Base-by-base conservation (phyloP, 805 yeast genomes). In the Hanseniaspora lindneri region DNA sequence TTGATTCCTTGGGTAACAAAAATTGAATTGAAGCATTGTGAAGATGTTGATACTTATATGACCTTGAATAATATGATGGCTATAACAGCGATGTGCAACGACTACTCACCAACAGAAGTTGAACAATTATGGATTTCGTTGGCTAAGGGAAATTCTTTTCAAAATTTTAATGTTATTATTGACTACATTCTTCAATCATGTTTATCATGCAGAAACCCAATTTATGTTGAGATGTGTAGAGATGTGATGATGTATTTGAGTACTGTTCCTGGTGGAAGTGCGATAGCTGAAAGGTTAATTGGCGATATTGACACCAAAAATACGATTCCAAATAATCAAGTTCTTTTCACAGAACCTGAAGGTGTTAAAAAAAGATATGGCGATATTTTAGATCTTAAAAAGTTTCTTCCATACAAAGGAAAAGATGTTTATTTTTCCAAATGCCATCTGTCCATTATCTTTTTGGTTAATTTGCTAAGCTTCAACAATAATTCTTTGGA, bases 51-150 rank as follows among this genome's bases (percentile, higher is more conserved):
- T 35, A 60, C 73, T 3, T 67, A 72, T 43, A 85, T 88, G 94
- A 85, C 86, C 1, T 58, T 89, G 54, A 75, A 74, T 53, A 87
- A 88, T 54, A 65, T 89, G 48, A 77, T 88, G 60, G 96, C 85
- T 55, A 80, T 92, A 34, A 86, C 96, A 0, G 77, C 86, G 32
- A 77, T 77, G 51, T 83, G 80, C 55, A 77, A 88, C 44, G 79
- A 80, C 41, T 69, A 71, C 13, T 77, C 85, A 55, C 84, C 85
- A 39, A 82, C 81, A 56, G 97, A 87, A 56, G 85, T 92, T 10
- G 96, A 88, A 61, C 94, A 94, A 0, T 64, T 92, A 20, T 92
- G 99, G 99, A 86, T 84, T 4, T 89, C 96, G 0, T 67, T 92
- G n/a, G 95, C 94, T 1, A 76, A 74, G 43, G 84, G 82, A 4